Evolutionary conservation across 2,329 filamentous ascomycete species (phyloP).

Genomic region (Botrytis squamosa): DNA sequence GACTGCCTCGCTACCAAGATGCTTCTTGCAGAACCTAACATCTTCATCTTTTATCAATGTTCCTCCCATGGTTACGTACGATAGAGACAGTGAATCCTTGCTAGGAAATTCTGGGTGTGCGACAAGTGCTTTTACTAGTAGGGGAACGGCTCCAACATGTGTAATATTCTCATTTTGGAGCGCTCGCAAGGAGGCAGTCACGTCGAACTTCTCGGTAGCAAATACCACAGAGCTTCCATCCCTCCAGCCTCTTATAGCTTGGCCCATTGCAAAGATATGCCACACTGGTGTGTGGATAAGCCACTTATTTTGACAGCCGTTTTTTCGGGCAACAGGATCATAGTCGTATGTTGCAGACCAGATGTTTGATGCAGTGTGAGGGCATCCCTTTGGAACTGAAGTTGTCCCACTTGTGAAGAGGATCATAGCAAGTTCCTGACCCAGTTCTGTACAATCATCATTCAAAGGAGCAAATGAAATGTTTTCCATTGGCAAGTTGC

Average conservation of each 20-base stretch:
- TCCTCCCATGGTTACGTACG: slow-evolving; percentile 17
- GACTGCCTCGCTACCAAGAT: slow-evolving; percentile 10
- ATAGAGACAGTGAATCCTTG: slow-evolving; percentile 6
- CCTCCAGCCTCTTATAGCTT: slow-evolving; percentile 17
- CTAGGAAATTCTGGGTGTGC: background rate
- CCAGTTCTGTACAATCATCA: background rate
- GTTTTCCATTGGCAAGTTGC: background rate
- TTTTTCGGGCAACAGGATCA: background rate
- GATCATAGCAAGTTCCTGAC: background rate
- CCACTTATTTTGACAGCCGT: background rate
- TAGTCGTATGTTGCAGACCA: background rate
- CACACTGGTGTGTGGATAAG: slow-evolving; percentile 21
- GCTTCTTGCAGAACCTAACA: slow-evolving; percentile 16
- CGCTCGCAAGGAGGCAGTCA: slow-evolving; percentile 37
- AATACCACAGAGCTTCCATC: slow-evolving; percentile 55
- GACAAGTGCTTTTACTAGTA: background rate
- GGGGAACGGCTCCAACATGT: background rate
- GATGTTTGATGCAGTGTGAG: background rate
- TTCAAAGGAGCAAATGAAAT: background rate
- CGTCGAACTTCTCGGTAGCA: slow-evolving; percentile 64
- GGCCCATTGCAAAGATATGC: slow-evolving; percentile 22
- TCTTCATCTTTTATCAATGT: slow-evolving; percentile 23
- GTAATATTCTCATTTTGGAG: background rate
- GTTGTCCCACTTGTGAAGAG: background rate
- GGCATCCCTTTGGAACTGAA: background rate